Percentiles rank a stretch among this genome's conserved stretches.
Conservation (phyloP, 108 stramenopile genomes). For the Tribonema minus region DNA sequence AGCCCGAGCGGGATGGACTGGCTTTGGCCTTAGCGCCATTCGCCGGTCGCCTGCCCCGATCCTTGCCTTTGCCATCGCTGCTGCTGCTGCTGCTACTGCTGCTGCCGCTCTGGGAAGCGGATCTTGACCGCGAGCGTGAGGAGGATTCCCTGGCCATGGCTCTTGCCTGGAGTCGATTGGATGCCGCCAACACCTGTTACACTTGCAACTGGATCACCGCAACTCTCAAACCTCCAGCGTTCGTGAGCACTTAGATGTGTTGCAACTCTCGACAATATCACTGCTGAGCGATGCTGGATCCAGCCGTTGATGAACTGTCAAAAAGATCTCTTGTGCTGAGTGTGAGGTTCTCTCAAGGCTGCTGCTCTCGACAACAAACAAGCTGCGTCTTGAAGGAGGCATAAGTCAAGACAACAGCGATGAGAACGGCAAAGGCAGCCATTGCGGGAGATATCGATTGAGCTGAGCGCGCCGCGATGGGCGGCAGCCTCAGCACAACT, state of each 20-base stretch:
- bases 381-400: too few species aligned
- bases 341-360: too few species aligned
- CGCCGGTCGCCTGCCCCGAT: background rate
- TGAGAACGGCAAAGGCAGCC: too few species aligned
- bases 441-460: too few species aligned
- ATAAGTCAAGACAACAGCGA: too few species aligned
- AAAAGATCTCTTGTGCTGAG: too few species aligned
- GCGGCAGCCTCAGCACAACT: too few species aligned
- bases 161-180: background rate
- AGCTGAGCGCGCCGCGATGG: too few species aligned
- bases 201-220: background rate
- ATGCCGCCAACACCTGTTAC: background rate
- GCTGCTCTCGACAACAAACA: too few species aligned
- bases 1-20: background rate
- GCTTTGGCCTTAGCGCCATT: background rate
- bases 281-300: background rate
- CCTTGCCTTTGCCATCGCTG: conserved; percentile 2
- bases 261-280: background rate
- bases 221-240: too few species aligned
- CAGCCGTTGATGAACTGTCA: background rate
- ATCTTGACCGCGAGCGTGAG: conserved; percentile 21
- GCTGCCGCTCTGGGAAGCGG: conserved; percentile 11
- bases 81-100: conserved; percentile 14
- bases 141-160: background rate
- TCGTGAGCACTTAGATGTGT: background rate